phyloP scores from a whole-genome alignment of 2,329 filamentous ascomycete genomes.

The Exophiala bonariae region DNA sequence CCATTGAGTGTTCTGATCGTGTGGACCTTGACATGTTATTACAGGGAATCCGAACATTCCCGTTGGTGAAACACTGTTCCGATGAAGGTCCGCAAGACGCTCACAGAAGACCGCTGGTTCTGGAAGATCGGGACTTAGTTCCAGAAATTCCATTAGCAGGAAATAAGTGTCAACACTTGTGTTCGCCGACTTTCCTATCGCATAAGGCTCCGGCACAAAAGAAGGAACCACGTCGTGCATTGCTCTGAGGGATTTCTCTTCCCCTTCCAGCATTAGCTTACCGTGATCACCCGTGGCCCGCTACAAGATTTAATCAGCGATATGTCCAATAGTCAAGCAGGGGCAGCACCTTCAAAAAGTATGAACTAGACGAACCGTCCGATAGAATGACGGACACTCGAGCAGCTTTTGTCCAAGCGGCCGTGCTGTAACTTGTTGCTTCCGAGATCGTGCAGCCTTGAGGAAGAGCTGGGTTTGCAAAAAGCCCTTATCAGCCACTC shows the following conservation, averaged over 20 bases:
- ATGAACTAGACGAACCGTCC: slow-evolving; percentile 7
- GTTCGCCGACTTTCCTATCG: slow-evolving; percentile 29
- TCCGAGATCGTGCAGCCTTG: background rate
- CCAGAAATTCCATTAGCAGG: slow-evolving; percentile 33
- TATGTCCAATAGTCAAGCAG: background rate
- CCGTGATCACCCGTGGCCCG: slow-evolving; percentile 12
- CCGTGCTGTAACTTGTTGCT: slow-evolving; percentile 12
- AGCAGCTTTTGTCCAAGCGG: slow-evolving; percentile 12
- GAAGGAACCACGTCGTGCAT: slow-evolving; percentile 30
- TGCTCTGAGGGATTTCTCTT: slow-evolving; percentile 34
- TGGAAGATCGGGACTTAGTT: slow-evolving; percentile 31
- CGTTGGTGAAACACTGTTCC: slow-evolving; percentile 32
- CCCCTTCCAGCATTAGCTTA: slow-evolving; percentile 30
- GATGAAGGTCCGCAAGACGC: slow-evolving; percentile 33
- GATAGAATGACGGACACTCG: slow-evolving; percentile 6
- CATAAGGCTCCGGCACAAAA: slow-evolving; percentile 33
- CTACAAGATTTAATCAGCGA: background rate
- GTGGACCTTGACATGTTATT: slow-evolving; percentile 34
- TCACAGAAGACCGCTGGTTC: slow-evolving; percentile 29
- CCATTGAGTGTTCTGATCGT: slow-evolving; percentile 34
- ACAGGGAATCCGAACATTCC: slow-evolving; percentile 41
- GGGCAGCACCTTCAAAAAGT: slow-evolving; percentile 17
- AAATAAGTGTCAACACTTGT: slow-evolving; percentile 30
- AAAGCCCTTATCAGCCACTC: background rate
- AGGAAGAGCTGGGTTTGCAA: slow-evolving; percentile 3